Evolutionary conservation across 2,329 filamentous ascomycete genomes (phyloP), one percentile per base, ranked within the genome.

Genomic region (Lasiodiplodia citricola): DNA sequence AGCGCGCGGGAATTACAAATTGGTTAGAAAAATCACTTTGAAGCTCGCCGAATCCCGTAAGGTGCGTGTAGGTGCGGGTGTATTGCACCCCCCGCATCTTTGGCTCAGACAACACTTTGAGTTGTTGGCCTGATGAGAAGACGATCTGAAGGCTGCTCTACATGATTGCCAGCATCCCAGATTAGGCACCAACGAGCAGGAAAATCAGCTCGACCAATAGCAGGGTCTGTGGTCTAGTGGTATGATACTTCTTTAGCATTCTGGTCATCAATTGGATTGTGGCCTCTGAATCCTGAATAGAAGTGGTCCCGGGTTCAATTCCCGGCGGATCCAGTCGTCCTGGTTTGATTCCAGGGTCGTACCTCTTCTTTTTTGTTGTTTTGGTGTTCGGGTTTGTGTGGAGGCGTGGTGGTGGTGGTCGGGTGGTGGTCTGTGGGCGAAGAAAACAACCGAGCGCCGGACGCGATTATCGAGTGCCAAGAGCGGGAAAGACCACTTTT

Each of bases 251-350:
- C 21, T 21, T 52, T 52, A 52, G 50, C 50, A 35, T 35, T 35
- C 31, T 35, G 31, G 31, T 8, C 31, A 8, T 10, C 31, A 8
- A 35, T 35, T 10, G 8, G 31, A 6, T 25, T 25, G 25, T 25
- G 25, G 14, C 25, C 1, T 55, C 25, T 7, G 23, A 31, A 37
- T 4, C 18, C 5, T 25, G 18, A 37, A 28, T 58, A 37, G 37
- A 37, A 58, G 56, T 58, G 56, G 56, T 44, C 56, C 56, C 18
- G 58, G 58, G 58, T 63, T 63, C 58, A 28, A 63, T 52, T 63
- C 60, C 60, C 60, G 2, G 44, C 60, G 60, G 28, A 63, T 63
- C 58, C 58, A 63, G 16, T 35, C 11, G 41, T 23, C 28, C 41
- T 62, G 41, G 57, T 57, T 57, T 8, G 23, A 57, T 23, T 41